Percentiles rank a stretch among this genome's conserved stretches.
Evolutionary conservation across 2,329 filamentous ascomycete species (phyloP).

Genomic region (Alternaria infectoria): DNA sequence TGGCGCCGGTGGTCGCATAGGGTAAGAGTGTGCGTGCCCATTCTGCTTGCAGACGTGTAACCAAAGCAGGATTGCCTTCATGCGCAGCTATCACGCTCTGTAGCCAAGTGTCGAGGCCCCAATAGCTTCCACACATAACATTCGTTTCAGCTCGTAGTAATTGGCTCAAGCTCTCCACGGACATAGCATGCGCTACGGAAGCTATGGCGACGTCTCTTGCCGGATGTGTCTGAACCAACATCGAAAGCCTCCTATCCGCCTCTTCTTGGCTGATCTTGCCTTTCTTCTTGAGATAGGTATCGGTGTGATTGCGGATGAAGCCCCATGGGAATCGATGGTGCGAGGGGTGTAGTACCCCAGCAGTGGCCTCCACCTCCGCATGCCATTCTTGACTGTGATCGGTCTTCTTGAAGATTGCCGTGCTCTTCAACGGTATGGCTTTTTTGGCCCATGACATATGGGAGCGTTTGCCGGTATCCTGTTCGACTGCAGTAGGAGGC

Average conservation of each 20-base stretch:
- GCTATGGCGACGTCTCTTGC: conserved; percentile 38
- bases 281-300: conserved; percentile 41
- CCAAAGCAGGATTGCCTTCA: conserved; percentile 24
- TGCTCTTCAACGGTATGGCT: conserved; percentile 16
- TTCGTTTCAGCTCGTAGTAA: conserved; percentile 32
- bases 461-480: conserved; percentile 11
- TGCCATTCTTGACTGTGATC: conserved; percentile 42
- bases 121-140: conserved; percentile 35
- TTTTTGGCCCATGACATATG: conserved; percentile 21
- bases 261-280: conserved; percentile 34
- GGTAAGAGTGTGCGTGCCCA: conserved; percentile 36
- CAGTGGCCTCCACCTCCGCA: conserved; percentile 30
- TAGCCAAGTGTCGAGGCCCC: conserved; percentile 36
- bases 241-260: conserved; percentile 26
- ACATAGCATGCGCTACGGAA: conserved; percentile 39
- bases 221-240: conserved; percentile 28
- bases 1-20: conserved; percentile 28
- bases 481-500: conserved; percentile 6
- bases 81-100: conserved; percentile 40
- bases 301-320: conserved; percentile 30
- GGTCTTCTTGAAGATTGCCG: conserved; percentile 28
- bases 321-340: conserved; percentile 33
- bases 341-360: conserved; percentile 29
- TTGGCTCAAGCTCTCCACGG: conserved; percentile 27
- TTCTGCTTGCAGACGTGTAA: conserved; percentile 34